Conservation (phyloP, 1,284 basidiomycete species). For the Singerocomus inundabilis region DNA sequence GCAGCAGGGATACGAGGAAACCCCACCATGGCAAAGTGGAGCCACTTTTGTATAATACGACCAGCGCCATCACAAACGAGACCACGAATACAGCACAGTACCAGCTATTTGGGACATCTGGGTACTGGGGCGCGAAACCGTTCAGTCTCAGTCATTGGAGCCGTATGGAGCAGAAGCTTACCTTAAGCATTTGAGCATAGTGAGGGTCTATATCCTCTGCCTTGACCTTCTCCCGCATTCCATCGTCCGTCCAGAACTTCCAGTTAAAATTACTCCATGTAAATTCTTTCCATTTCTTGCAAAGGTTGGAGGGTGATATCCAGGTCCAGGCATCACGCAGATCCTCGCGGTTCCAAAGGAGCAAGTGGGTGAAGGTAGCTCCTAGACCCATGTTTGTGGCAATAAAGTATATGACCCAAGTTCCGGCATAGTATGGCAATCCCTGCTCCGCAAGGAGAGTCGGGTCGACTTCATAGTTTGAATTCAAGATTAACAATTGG, state of each 20-base stretch:
- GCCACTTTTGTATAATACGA: constrained; percentile 47
- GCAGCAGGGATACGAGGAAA: constrained; percentile 40
- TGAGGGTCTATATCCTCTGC: constrained; percentile 46
- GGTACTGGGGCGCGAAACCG: constrained; percentile 34
- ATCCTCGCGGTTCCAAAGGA: constrained; percentile 51
- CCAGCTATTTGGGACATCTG: constrained; percentile 49
- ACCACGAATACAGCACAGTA: constrained; percentile 39
- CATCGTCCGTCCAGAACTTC: constrained; percentile 46
- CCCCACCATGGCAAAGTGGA: constrained; percentile 54
- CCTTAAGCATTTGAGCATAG: constrained; percentile 54
- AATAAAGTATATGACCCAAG: constrained; percentile 42
- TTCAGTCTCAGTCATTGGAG: neutral
- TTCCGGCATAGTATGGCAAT: constrained; percentile 35
- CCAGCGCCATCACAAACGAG: constrained; percentile 42
- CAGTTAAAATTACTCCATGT: constrained; percentile 36
- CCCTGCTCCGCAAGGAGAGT: constrained; percentile 44
- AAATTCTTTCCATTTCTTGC: constrained; percentile 26
- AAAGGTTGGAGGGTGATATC: constrained; percentile 31
- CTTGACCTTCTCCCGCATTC: constrained; percentile 32
- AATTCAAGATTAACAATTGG: constrained; percentile 47
- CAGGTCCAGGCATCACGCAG: constrained; percentile 44
- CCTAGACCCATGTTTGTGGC: constrained; percentile 36
- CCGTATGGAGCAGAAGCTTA: constrained; percentile 18
- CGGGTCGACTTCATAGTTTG: constrained; percentile 47
- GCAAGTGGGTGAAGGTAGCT: constrained; percentile 50